Evolutionary conservation across 2,329 filamentous ascomycete species (phyloP), one percentile per base, ranked within the genome.

Genomic region (Cryphonectria japonica): DNA sequence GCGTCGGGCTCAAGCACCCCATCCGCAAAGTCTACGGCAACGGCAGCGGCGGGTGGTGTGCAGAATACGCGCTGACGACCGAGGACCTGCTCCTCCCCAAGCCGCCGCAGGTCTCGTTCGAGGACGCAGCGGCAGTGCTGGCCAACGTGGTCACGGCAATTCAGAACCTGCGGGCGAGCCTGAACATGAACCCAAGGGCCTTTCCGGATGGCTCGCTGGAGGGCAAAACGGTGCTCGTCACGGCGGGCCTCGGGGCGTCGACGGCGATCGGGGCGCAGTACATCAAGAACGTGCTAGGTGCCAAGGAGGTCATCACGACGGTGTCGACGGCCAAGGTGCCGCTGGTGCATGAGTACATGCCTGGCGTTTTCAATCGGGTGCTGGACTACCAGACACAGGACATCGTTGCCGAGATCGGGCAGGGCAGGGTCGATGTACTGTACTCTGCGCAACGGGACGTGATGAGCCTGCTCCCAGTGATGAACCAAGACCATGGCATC

Each of bases 141-240:
- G 78, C 80, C 14, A 76, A 79, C 4, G 78, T 78, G 0, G 75
- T 83, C n/a, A 85, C 84, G 2, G 82, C 84, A 0, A 77, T 82
- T 32, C 85, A 88, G 75, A 75, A 77, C 34, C 78, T 87, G 57
- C 78, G 77, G 50, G 79, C 77, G 2, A 85, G 81, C 0, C 72
- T 85, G 43, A 75, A 76, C 46, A 74, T 82, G 9, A 74, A 68
- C 50, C 64, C 67, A 19, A 63, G 9, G n/a, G 70, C 67, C 26
- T 72, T 69, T 14, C 76, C 76, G 32, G 75, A 72, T 61, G 75
- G 75, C 26, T 78, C 78, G 26, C 80, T 88, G 0, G 77, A 81
- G 29, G 85, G 85, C 11, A 86, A 85, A 77, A 87, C 85, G 1
- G 85, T 86, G 1, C 86, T 85, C 70, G 79, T 89, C 8, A 81